A percentile compares a stretch with the other conserved stretches of the same genome.
These are phyloP conservation scores for Xylariaceae sp. DNA, from an alignment of 2,329 filamentous ascomycete species.

Conservation along the genomic window DNA sequence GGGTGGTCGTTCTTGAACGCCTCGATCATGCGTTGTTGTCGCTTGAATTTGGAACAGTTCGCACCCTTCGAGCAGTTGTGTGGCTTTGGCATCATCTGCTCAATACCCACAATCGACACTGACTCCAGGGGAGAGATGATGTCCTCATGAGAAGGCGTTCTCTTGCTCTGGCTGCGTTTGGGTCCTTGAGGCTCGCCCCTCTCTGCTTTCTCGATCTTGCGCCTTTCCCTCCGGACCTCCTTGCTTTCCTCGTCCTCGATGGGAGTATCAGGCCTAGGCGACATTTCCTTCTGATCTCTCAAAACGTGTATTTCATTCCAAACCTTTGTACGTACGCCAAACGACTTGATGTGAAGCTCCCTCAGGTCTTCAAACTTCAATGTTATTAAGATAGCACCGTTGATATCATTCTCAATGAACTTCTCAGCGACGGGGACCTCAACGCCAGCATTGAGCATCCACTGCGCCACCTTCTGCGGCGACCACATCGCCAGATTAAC, in stretches of 20 bases:
- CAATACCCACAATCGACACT: constrained; percentile 86
- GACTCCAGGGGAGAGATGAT: constrained; percentile 75
- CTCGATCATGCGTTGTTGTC: constrained; percentile 73
- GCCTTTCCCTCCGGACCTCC: constrained; percentile 43
- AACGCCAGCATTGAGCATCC: constrained; percentile 81
- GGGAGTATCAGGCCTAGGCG: constrained; percentile 52
- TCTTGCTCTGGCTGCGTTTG: constrained; percentile 25
- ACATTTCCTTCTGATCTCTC: constrained; percentile 49
- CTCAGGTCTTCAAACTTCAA: constrained; percentile 85
- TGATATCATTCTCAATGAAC: constrained; percentile 90
- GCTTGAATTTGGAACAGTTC: constrained; percentile 76
- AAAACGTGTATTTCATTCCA: constrained; percentile 77
- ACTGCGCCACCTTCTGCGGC: constrained; percentile 73
- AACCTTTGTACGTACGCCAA: constrained; percentile 73
- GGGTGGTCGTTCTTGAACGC: constrained; percentile 74
- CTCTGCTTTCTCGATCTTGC: constrained; percentile 30
- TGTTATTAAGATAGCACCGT: constrained; percentile 80
- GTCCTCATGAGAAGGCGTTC: constrained; percentile 49
- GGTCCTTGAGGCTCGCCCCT: constrained; percentile 20
- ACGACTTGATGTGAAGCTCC: constrained; percentile 76
- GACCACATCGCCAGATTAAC: constrained; percentile 62
- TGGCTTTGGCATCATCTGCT: constrained; percentile 79
- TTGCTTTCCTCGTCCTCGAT: constrained; percentile 57
- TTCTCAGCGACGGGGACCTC: constrained; percentile 74
- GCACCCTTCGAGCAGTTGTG: constrained; percentile 85